A percentile compares a stretch with the other conserved stretches of the same genome.
Evolutionary conservation across 2,329 filamentous ascomycete species (phyloP).

Genomic region (Aspergillus carbonarius): DNA sequence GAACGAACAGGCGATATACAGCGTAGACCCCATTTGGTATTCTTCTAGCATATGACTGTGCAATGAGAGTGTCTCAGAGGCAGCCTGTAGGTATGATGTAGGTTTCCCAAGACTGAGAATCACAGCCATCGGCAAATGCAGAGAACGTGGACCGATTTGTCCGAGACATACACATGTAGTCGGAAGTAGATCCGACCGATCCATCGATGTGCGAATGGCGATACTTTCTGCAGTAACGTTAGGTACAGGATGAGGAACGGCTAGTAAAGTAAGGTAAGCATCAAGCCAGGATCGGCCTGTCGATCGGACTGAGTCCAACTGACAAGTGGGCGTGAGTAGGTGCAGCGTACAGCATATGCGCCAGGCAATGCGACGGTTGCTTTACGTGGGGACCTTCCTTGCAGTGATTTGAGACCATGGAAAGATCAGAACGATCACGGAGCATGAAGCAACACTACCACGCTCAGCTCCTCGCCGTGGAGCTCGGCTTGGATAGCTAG

Average conservation of each 20-base stretch:
- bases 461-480: background rate
- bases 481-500: background rate
- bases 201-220: background rate
- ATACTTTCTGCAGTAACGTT: background rate
- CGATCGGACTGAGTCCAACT: background rate
- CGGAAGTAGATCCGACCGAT: background rate
- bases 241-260: background rate
- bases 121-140: background rate
- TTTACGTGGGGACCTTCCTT: background rate
- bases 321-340: background rate
- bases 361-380: background rate
- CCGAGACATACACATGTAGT: background rate
- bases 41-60: background rate
- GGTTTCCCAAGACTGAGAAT: background rate
- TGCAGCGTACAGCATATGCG: background rate
- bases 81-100: background rate
- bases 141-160: background rate
- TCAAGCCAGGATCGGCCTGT: background rate
- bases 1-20: background rate
- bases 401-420: background rate
- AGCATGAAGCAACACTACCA: background rate
- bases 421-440: background rate
- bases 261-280: conserved; percentile 4
- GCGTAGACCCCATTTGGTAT: background rate
- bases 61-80: background rate